A percentile compares a stretch with the other conserved stretches of the same genome.
These are phyloP conservation scores for Ophiostoma ips DNA, from an alignment of 2,329 filamentous ascomycete genomes.

Conservation along the genomic window DNA sequence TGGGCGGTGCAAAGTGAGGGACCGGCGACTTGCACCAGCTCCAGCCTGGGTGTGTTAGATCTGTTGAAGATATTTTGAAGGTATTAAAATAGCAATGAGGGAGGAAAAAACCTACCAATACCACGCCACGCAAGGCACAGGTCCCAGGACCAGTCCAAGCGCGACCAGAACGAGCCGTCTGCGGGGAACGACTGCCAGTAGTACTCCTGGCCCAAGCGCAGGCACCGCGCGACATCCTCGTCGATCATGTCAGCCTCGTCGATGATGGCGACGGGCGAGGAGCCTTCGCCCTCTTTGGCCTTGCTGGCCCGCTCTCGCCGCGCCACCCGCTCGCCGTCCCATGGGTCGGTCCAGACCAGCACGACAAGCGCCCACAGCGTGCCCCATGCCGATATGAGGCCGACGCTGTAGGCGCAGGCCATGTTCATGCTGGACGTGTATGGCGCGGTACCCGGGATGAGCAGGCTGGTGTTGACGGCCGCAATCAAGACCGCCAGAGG, in stretches of 20 bases:
- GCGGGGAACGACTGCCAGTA: constrained; percentile 48
- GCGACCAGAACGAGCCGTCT: constrained; percentile 30
- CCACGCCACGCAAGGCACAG: constrained; percentile 41
- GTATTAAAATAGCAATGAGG: too few species aligned
- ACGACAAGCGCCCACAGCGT: constrained; percentile 34
- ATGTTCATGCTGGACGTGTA: constrained; percentile 36
- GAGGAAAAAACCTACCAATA: constrained; percentile 29
- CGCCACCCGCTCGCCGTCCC: constrained; percentile 38
- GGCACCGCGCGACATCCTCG: constrained; percentile 13
- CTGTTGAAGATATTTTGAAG: too few species aligned
- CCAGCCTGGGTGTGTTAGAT: constrained; percentile 33
- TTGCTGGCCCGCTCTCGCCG: neutral
- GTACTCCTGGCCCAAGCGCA: constrained; percentile 30
- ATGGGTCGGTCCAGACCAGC: constrained; percentile 39
- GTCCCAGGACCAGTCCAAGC: constrained; percentile 42
- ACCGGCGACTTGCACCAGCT: constrained; percentile 38
- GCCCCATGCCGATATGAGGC: constrained; percentile 36
- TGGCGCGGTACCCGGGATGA: neutral
- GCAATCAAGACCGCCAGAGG: constrained; percentile 31
- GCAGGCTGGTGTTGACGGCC: constrained; percentile 29
- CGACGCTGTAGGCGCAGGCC: constrained; percentile 34
- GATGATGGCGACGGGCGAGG: too few species aligned
- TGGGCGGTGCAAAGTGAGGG: constrained; percentile 29
- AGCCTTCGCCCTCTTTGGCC: too few species aligned
- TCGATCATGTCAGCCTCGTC: constrained; percentile 15